These are phyloP conservation scores for Pleurotus tuoliensis DNA, from an alignment of 768 basidiomycete species.

Conservation along the genomic window DNA sequence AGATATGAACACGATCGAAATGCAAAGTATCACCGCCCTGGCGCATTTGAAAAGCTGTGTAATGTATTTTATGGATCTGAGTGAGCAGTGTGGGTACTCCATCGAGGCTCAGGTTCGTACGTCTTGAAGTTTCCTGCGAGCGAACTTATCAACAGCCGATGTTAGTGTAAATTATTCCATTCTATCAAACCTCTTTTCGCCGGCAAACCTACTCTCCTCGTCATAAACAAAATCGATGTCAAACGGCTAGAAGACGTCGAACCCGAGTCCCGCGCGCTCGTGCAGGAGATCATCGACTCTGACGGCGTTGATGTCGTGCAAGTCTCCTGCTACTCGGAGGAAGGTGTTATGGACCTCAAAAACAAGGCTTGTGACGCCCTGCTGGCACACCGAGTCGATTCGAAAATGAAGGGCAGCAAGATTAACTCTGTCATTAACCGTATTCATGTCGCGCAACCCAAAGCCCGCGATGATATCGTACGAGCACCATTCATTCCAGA, in stretches of 20 bases:
- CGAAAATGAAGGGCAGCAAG: constrained; percentile 90
- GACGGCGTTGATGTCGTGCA: constrained; percentile 76
- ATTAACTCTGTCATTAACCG: constrained; percentile 92
- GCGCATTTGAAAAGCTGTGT: constrained; percentile 94
- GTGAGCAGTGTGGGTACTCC: constrained; percentile 97
- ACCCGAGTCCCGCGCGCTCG: constrained; percentile 69
- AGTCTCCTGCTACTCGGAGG: constrained; percentile 93
- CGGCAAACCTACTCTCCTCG: constrained; percentile 89
- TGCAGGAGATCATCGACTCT: constrained; percentile 80
- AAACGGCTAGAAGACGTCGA: constrained; percentile 82
- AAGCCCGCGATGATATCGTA: constrained; percentile 84
- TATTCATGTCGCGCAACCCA: constrained; percentile 92
- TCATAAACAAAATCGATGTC: constrained; percentile 98
- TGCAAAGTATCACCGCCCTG: constrained; percentile 98
- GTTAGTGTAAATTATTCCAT: constrained; percentile 94
- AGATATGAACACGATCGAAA: constrained; percentile 99
- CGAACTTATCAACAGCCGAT: background rate
- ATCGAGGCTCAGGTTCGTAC: constrained; percentile 86
- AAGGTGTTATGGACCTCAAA: constrained; percentile 96
- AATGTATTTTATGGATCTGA: constrained; percentile 98
- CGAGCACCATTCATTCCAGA: constrained; percentile 91
- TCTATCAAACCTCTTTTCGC: constrained; percentile 97
- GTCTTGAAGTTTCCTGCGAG: background rate
- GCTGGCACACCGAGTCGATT: constrained; percentile 90
- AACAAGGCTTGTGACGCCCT: constrained; percentile 94